Evolutionary conservation across 257 asterid species (phyloP).

Genomic region (Dorcoceras hygrometricum): DNA sequence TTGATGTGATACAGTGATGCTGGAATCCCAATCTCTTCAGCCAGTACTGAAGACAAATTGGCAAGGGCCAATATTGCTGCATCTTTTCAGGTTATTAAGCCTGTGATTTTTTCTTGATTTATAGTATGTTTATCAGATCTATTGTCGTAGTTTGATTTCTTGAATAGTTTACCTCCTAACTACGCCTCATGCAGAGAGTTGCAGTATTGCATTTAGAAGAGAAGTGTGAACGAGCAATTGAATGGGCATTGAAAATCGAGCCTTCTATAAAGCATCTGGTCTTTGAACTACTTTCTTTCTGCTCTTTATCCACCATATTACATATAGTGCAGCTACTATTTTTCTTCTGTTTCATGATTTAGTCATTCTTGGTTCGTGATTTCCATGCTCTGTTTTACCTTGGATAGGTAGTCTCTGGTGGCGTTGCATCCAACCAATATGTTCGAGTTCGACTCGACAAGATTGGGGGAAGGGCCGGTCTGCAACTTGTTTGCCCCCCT

Average conservation of each 20-base stretch:
- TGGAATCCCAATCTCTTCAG: constrained; percentile 62
- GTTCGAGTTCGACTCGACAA: constrained; percentile 66
- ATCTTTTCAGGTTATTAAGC: constrained; percentile 74
- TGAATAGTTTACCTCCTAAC: not conserved
- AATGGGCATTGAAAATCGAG: constrained; percentile 80
- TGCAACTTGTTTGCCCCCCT: constrained; percentile 92
- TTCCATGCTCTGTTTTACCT: constrained; percentile 15
- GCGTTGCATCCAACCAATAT: constrained; percentile 89
- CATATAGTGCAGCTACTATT: constrained; percentile 8
- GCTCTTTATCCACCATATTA: not conserved
- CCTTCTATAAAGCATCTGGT: constrained; percentile 84
- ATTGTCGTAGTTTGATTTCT: constrained; percentile 6
- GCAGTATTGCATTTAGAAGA: constrained; percentile 92
- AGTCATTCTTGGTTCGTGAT: constrained; percentile 17
- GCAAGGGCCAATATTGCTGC: constrained; percentile 97
- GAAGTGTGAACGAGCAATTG: constrained; percentile 82
- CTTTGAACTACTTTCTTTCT: constrained; percentile 25
- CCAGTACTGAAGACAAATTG: constrained; percentile 61
- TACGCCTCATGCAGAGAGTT: constrained; percentile 55
- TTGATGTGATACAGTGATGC: constrained; percentile 51
- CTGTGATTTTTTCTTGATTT: not conserved
- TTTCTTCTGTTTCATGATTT: constrained; percentile 4
- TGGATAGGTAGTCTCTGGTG: constrained; percentile 91
- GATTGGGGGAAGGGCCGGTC: constrained; percentile 56
- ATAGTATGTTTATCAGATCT: not conserved